Evolutionary conservation across 78 protist genomes (phyloP).

Genomic region (Cavenderia fasciculata): DNA sequence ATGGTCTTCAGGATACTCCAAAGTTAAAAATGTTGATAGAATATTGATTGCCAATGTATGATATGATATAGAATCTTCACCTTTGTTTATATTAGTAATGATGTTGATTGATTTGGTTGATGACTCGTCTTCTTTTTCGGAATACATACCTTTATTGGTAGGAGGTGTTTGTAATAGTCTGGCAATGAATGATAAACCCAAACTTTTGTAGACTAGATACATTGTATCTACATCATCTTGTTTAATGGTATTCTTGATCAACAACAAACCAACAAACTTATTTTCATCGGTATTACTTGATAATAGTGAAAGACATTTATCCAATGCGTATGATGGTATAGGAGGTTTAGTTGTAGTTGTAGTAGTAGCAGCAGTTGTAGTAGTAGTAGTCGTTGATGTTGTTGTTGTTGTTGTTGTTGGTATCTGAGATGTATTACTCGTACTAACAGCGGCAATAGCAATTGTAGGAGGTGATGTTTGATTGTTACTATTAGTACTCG

Average conservation of each 20-base stretch:
- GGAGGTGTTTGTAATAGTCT: slow-evolving; percentile 46
- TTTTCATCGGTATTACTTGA: slow-evolving; percentile 40
- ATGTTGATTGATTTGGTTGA: background rate
- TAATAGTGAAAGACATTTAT: slow-evolving; percentile 19
- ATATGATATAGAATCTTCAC: slow-evolving; percentile 53
- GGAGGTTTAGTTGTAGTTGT: background rate
- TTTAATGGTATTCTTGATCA: slow-evolving; percentile 34
- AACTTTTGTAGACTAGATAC: background rate
- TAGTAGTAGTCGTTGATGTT: background rate
- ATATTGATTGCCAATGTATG: slow-evolving; percentile 12
- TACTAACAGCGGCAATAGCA: background rate
- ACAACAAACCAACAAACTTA: slow-evolving; percentile 55
- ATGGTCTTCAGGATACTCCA: background rate
- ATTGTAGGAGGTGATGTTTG: background rate
- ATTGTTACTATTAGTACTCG: background rate
- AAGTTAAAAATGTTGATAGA: slow-evolving; percentile 20
- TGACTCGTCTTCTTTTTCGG: background rate
- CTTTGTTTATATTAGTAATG: background rate
- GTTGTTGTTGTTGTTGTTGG: background rate
- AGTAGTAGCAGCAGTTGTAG: background rate
- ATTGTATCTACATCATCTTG: slow-evolving; percentile 9
- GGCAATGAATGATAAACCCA: slow-evolving; percentile 37
- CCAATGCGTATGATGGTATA: slow-evolving; percentile 1
- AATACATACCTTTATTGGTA: background rate
- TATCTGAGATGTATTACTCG: background rate